Base-by-base conservation (phyloP, 306 rosid genomes). In the Inga leiocalycina region DNA sequence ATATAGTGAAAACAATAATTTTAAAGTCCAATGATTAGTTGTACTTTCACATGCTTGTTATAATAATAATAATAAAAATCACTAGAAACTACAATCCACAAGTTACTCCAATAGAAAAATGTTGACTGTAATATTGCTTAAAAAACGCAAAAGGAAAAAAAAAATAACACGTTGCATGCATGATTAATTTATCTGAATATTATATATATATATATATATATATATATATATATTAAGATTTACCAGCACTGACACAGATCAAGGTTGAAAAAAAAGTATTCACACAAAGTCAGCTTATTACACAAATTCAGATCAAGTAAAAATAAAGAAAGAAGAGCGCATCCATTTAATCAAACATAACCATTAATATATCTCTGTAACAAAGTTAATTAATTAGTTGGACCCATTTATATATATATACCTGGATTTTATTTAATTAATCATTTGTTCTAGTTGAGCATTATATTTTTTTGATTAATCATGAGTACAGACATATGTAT, bases 211-310 rank as follows among this genome's bases (percentile, higher is more conserved):
- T 27, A 27, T 27, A 27, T 27, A 27, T 27, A 27, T 27, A 27
- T 43, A 8, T 43, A 43, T 41, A n/a, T 16, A 7, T 57, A 3
- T 9, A 64, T 64, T 68, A 68, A 68, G 27, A 37, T 35, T 68
- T 37, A 67, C 41, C 48, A 68, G 46, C 15, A 37, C 24, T 67
- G 49, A 70, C 76, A n/a, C 76, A 71, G 57, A 45, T 45, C 54
- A 71, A 71, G 30, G 16, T n/a, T 43, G 48, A 14, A 49, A 35
- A 82, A 39, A 15, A 67, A 16, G 17, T 51, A 71, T 24, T 77
- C 14, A 62, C 80, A 76, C 61, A 54, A 72, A 77, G 85, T 83
- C 80, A 83, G 74, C 75, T 65, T 64, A 27, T 61, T 76, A 66
- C 81, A 45, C 67, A 49, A 13, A 34, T 45, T 45, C 34, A 8